phyloP scores from a whole-genome alignment of 1,284 basidiomycete species.

The Irpex rosettiformis region DNA sequence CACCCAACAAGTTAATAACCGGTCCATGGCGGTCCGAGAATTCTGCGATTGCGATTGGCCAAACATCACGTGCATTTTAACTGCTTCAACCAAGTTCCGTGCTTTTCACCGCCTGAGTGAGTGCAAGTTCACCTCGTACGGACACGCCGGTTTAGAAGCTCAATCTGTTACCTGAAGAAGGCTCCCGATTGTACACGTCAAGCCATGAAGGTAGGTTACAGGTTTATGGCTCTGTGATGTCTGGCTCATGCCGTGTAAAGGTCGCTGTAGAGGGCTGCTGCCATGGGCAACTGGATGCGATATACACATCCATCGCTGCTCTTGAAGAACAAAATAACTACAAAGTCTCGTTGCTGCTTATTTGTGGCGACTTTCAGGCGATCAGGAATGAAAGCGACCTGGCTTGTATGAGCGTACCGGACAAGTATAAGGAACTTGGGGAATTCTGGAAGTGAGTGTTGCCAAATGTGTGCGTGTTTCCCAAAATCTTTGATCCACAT shows the following conservation, averaged over 20 bases:
- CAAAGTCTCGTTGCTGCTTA: conserved; percentile 81
- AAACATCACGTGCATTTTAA: too few species aligned
- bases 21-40: too few species aligned
- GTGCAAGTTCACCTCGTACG: too few species aligned
- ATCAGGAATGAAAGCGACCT: conserved; percentile 86
- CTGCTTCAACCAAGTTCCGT: too few species aligned
- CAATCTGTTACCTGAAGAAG: too few species aligned
- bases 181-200: too few species aligned
- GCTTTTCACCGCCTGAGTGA: too few species aligned
- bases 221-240: too few species aligned
- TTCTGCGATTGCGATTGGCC: too few species aligned
- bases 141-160: too few species aligned
- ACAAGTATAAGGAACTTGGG: conserved; percentile 84
- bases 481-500: too few species aligned
- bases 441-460: conserved; percentile 75
- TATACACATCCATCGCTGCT: conserved; percentile 74
- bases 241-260: conserved; percentile 34
- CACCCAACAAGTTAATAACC: too few species aligned
- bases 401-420: conserved; percentile 86
- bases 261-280: conserved; percentile 95
- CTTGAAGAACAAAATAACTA: conserved; percentile 62
- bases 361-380: conserved; percentile 97
- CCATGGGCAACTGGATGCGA: conserved; percentile 86
- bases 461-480: neutral
- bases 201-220: neutral